Evolutionary conservation across 768 basidiomycete genomes (phyloP).

Genomic region (Rhizopogon vulgaris): DNA sequence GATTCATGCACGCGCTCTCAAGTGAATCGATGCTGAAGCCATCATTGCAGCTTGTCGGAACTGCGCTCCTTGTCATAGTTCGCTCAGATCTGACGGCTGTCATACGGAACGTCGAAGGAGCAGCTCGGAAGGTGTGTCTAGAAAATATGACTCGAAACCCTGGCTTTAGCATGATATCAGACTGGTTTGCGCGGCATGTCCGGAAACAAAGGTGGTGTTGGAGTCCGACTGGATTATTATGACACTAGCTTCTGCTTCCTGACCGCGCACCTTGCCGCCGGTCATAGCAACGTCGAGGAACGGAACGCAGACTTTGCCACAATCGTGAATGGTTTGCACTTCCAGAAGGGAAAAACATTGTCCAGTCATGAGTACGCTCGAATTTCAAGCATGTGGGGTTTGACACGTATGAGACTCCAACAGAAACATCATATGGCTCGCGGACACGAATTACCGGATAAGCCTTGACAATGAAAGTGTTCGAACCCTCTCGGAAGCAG

Average conservation of each 20-base stretch:
- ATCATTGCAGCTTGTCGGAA: conserved; percentile 76
- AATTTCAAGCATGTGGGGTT: conserved; percentile 1
- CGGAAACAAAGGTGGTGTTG: conserved; percentile 95
- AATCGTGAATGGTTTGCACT: conserved; percentile 77
- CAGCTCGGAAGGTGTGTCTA: conserved; percentile 75
- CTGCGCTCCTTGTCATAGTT: conserved; percentile 81
- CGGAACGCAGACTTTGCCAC: conserved; percentile 90
- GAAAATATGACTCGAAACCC: neutral
- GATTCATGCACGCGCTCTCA: conserved; percentile 1
- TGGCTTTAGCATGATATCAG: conserved; percentile 30
- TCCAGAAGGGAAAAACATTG: conserved; percentile 85
- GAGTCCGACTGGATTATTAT: conserved; percentile 85
- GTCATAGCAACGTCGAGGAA: conserved; percentile 84
- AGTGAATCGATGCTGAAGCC: neutral
- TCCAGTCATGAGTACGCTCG: conserved; percentile 78
- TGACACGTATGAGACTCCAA: conserved; percentile 1
- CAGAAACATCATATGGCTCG: conserved; percentile 91
- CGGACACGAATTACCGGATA: conserved; percentile 94
- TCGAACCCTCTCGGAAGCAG: conserved; percentile 53
- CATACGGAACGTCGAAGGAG: conserved; percentile 88
- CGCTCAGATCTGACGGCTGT: conserved; percentile 69
- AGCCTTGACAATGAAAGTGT: conserved; percentile 80
- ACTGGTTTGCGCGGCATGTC: conserved; percentile 92
- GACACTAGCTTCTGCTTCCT: conserved; percentile 93
- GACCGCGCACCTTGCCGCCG: conserved; percentile 96